These are phyloP conservation scores for Metarhizium guizhouense DNA, from an alignment of 2,329 filamentous ascomycete genomes.

Conservation along the genomic window DNA sequence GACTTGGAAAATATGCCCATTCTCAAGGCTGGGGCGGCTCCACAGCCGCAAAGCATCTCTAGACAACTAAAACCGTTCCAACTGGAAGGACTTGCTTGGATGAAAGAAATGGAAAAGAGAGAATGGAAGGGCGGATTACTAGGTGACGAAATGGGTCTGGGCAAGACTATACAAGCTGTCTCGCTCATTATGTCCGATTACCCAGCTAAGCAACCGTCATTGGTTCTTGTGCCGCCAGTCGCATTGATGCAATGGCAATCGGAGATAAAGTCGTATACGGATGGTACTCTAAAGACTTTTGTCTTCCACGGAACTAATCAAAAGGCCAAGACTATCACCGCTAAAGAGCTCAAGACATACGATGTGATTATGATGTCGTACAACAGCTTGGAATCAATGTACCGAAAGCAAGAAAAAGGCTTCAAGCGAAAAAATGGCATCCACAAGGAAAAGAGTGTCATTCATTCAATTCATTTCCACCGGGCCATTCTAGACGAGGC, in stretches of 20 bases:
- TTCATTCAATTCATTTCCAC: slow-evolving; percentile 83
- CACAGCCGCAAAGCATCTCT: slow-evolving; percentile 60
- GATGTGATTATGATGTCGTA: slow-evolving; percentile 98
- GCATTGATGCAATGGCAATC: slow-evolving; percentile 92
- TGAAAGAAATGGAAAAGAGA: slow-evolving; percentile 80
- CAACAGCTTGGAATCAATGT: slow-evolving; percentile 82
- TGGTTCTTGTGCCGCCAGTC: slow-evolving; percentile 87
- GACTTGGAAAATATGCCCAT: slow-evolving; percentile 60
- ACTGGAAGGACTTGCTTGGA: slow-evolving; percentile 88
- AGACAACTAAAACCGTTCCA: slow-evolving; percentile 89
- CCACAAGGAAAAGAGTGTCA: slow-evolving; percentile 68
- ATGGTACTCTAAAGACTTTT: slow-evolving; percentile 82
- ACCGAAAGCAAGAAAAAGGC: slow-evolving; percentile 86
- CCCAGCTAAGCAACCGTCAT: slow-evolving; percentile 69
- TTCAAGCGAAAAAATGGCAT: slow-evolving; percentile 73
- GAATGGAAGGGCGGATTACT: slow-evolving; percentile 83
- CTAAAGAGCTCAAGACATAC: slow-evolving; percentile 68
- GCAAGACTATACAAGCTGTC: slow-evolving; percentile 96
- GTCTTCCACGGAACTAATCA: slow-evolving; percentile 82
- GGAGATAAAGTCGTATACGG: slow-evolving; percentile 73
- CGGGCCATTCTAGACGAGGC: slow-evolving; percentile 91
- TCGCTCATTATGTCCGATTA: slow-evolving; percentile 98
- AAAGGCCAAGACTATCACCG: slow-evolving; percentile 68
- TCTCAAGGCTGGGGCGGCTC: slow-evolving; percentile 43
- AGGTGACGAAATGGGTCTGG: slow-evolving; percentile 97